Evolutionary conservation across 2,329 filamentous ascomycete species (phyloP), one percentile per base, ranked within the genome.

Genomic region (Arthrobotrys conoides): DNA sequence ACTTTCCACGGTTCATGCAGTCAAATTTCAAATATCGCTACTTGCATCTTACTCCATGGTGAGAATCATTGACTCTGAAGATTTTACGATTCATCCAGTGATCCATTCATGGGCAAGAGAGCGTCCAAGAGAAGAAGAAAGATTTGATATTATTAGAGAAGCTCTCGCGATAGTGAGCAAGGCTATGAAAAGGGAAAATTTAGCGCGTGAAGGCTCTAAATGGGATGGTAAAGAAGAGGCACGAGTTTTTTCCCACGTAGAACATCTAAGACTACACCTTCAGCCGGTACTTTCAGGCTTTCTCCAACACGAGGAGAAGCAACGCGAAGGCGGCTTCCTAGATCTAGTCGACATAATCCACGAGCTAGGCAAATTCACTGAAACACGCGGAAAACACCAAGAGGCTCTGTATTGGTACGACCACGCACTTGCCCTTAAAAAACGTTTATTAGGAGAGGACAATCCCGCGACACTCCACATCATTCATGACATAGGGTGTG

Each of bases 81-180:
- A 49, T 46, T 76, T 80, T 30, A 27, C 30, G 10, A 75, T 80
- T 38, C 80, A 80, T 48, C 80, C 77, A 1, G 65, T 80, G 3
- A 69, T 80, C 14, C 73, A 80, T 12, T 68, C 70, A 9, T 80
- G 80, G 80, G 77, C 72, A 18, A 55, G 70, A n/a, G 57, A 76
- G 44, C 70, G 72, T 16, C 12, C 12, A 12, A 49, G 20, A 14
- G 24, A 65, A 20, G 9, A n/a, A 10, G 61, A 49, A 10, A 20
- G 48, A 12, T 16, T 49, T 49, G n/a, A 16, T 5, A 33, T 49
- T 14, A n/a, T 65, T 2, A 49, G 24, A 10, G 41, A 33, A 16
- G 16, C 38, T 18, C 24, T 49, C 16, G 18, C 5, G 5, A 49
- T 33, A 30, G 6, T 65, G n/a, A 38, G 41, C 22, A 27, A 12